Conservation (phyloP, 768 basidiomycete species). For the Amyloporia xantha region DNA sequence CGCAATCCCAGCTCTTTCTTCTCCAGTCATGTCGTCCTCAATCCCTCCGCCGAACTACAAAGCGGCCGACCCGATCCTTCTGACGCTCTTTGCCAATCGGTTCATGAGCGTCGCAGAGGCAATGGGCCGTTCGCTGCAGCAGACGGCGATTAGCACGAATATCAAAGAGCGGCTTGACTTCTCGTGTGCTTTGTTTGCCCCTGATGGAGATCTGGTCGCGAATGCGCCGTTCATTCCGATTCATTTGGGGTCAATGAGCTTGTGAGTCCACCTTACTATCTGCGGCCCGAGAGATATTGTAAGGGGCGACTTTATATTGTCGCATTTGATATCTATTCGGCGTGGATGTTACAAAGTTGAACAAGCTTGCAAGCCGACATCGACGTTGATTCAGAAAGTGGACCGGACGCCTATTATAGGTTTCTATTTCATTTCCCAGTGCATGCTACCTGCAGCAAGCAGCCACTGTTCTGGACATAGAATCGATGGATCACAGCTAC, state of each 20-base stretch:
- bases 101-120: conserved; percentile 98
- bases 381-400: no score
- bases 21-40: conserved; percentile 11
- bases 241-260: conserved; percentile 85
- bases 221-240: conserved; percentile 92
- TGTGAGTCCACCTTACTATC: conserved; percentile 45
- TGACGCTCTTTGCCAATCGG: conserved; percentile 91
- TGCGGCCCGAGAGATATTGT: no score
- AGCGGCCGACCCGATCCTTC: conserved; percentile 76
- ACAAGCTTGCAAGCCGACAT: no score
- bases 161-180: conserved; percentile 96
- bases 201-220: conserved; percentile 91
- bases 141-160: conserved; percentile 89
- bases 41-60: conserved; percentile 14
- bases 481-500: no score
- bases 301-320: no score
- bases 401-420: no score
- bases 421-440: no score
- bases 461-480: no score
- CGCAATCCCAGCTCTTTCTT: neutral
- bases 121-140: conserved; percentile 86
- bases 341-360: no score
- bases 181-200: conserved; percentile 90
- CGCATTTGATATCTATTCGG: no score
- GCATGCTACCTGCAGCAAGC: no score